phyloP scores from a whole-genome alignment of 257 asterid genomes.

The Asclepias syriaca region DNA sequence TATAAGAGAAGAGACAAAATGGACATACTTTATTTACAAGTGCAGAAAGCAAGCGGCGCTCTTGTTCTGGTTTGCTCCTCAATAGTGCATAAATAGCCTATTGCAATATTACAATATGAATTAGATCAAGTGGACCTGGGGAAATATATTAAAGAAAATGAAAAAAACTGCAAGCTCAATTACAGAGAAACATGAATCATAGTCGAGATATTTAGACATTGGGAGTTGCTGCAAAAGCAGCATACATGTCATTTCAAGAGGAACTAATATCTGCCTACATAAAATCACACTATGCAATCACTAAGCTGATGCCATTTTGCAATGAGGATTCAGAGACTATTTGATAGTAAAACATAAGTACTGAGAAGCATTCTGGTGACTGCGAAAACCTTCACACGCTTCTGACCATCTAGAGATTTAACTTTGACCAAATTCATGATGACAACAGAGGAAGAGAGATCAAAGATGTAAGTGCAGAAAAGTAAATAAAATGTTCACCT shows the following conservation, averaged over 20 bases:
- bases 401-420: neutral
- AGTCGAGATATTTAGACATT: neutral
- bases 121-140: neutral
- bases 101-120: slow-evolving; percentile 6
- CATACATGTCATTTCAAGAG: neutral
- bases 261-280: neutral
- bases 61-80: slow-evolving; percentile 92
- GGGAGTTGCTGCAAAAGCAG: neutral
- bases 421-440: neutral
- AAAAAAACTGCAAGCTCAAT: neutral
- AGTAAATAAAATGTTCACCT: slow-evolving; percentile 43
- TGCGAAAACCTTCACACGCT: neutral
- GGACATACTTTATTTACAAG: slow-evolving; percentile 76
- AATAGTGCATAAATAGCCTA: slow-evolving; percentile 71
- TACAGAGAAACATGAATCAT: neutral
- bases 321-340: neutral
- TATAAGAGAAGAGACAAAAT: neutral
- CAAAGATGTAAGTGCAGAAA: neutral
- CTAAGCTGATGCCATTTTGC: neutral
- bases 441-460: slow-evolving; percentile 4
- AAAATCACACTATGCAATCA: neutral
- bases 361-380: neutral
- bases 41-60: slow-evolving; percentile 74
- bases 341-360: neutral
- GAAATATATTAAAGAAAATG: neutral